Base-by-base conservation (phyloP, 2,329 filamentous ascomycete species). In the Pyricularia grisea region DNA sequence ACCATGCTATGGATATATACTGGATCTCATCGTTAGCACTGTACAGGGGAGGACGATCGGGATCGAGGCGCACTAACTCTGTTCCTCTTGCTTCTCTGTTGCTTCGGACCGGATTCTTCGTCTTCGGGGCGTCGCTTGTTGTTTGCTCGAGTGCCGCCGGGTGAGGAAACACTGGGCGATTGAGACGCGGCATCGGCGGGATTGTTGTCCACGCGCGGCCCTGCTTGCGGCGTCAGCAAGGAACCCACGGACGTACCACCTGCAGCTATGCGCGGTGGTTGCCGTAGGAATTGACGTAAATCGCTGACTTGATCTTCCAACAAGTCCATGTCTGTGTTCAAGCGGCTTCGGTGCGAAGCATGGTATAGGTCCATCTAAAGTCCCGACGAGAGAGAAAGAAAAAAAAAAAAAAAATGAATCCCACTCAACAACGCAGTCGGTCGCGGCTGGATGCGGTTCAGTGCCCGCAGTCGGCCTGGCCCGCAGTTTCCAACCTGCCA, bases 21-120 rank as follows among this genome's bases (percentile, higher is more conserved):
- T 36, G 20, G 60, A 28, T 23, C 1, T 30, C 10, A 27, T 63
- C 25, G 60, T 50, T n/a, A 50, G 42, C 42, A 50, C 20, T 50
- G 60, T 23, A 28, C 60, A 17, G 14, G 12, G 11, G 7, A 33
- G 31, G 25, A 12, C 23, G 50, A n/a, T 12, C 1, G 27, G 23
- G 9, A 3, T 27, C 6, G 25, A 4, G 25, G 25, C 25, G 11
- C 27, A 82, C 83, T 78, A 73, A 86, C 84, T 75, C 86, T 78
- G 72, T 88, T 88, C 70, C 86, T 82, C 75, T 88, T 88, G 76
- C 84, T 87, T 73, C 86, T 79, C 76, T 86, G 85, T 78, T 85
- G 83, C 76, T 83, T 85, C 23, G 76, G 73, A 17, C 71, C 72
- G 17, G 72, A 73, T 0, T 78, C 81, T 58, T 83, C 83, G 55